Evolutionary conservation across 2,329 filamentous ascomycete species (phyloP).

Genomic region (Periconia macrospinosa): DNA sequence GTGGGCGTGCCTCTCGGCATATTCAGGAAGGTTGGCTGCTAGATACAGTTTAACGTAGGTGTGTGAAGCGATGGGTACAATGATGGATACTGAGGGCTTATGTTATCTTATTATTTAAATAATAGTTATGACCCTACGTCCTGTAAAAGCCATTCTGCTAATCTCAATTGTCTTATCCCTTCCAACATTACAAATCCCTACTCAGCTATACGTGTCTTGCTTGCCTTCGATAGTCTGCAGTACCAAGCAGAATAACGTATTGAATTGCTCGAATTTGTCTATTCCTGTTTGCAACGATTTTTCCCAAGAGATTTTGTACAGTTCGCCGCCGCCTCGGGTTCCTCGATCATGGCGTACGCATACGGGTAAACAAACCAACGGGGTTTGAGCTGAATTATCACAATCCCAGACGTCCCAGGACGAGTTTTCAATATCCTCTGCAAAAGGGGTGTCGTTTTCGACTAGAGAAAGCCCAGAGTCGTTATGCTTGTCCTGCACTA

Average conservation of each 20-base stretch:
- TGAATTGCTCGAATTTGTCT: background rate
- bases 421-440: background rate
- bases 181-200: background rate
- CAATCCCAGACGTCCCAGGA: background rate
- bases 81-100: no score
- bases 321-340: no score
- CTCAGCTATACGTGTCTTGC: background rate
- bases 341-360: no score
- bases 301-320: background rate
- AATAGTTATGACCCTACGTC: background rate
- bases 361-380: background rate
- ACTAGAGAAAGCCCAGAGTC: background rate
- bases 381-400: background rate
- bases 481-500: background rate
- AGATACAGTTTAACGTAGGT: no score
- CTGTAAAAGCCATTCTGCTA: background rate
- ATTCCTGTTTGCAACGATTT: background rate
- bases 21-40: no score
- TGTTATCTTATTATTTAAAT: no score
- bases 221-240: background rate
- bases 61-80: no score
- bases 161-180: background rate
- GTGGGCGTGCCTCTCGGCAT: no score
- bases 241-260: background rate
- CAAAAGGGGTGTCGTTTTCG: background rate